These are phyloP conservation scores for Fistulifera pelliculosa DNA, from an alignment of 108 stramenopile species.

Conservation along the genomic window DNA sequence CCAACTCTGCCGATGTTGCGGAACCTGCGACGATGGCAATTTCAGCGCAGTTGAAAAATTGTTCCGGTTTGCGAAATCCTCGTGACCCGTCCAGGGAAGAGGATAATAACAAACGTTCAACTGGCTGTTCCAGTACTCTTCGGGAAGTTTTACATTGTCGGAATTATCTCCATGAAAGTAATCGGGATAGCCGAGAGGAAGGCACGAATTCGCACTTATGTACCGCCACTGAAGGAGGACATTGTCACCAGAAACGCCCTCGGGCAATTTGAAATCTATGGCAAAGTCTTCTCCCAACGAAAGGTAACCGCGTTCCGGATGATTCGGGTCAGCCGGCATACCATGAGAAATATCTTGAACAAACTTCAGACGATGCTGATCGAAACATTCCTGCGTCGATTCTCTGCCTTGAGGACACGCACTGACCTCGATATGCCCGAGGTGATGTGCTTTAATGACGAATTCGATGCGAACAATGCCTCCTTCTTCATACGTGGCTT, in stretches of 20 bases:
- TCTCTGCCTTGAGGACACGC: conserved; percentile 30
- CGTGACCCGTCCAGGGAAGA: conserved; percentile 10
- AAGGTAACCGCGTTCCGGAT: conserved; percentile 48
- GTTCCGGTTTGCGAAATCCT: conserved; percentile 13
- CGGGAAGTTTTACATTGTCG: not conserved
- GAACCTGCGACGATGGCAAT: no score
- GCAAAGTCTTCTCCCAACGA: not conserved
- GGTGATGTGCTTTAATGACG: conserved; percentile 34
- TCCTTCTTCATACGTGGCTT: conserved; percentile 31
- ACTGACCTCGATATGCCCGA: conserved; percentile 34
- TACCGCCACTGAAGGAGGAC: conserved; percentile 69
- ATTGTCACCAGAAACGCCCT: conserved; percentile 36
- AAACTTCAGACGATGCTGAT: conserved; percentile 34
- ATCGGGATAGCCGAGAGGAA: conserved; percentile 6
- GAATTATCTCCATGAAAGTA: conserved; percentile 2
- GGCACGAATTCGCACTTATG: conserved; percentile 53
- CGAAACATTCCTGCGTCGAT: conserved; percentile 52
- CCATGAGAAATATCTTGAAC: conserved; percentile 35
- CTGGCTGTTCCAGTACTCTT: not conserved
- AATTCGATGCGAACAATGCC: conserved; percentile 25
- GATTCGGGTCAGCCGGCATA: conserved; percentile 20
- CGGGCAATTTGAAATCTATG: conserved; percentile 41
- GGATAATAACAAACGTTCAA: conserved; percentile 1
- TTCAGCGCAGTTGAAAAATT: conserved; percentile 71
- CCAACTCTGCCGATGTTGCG: no score